phyloP scores from a whole-genome alignment of 169 alveolate genomes.

The Amoebophrya sp. region DNA sequence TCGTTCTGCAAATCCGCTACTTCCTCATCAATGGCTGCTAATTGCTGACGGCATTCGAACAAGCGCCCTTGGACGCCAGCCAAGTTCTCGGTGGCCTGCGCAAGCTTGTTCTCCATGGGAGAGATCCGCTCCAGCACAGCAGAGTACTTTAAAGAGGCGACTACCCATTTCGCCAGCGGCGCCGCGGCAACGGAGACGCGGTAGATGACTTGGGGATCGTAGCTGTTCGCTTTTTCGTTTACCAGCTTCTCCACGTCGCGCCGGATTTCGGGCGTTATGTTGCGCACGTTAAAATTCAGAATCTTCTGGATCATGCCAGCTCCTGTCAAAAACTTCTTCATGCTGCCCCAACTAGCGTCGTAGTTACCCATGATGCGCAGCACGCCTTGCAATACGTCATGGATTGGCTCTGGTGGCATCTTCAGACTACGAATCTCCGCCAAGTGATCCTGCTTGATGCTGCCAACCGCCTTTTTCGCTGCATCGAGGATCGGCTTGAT shows the following conservation, averaged over 20 bases:
- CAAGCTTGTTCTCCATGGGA: conserved; percentile 70
- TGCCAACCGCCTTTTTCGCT: conserved; percentile 77
- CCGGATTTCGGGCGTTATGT: conserved; percentile 65
- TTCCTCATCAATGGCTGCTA: conserved; percentile 62
- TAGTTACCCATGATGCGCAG: conserved; percentile 71
- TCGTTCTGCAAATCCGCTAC: conserved; percentile 63
- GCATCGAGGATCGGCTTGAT: conserved; percentile 78
- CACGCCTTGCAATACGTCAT: conserved; percentile 79
- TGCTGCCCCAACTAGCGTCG: conserved; percentile 67
- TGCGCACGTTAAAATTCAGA: conserved; percentile 72
- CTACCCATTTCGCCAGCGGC: conserved; percentile 83
- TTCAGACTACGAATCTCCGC: conserved; percentile 74
- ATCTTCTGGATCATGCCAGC: conserved; percentile 62
- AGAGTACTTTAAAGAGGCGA: conserved; percentile 70
- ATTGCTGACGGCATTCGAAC: conserved; percentile 62
- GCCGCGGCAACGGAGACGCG: conserved; percentile 79
- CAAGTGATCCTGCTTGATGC: conserved; percentile 68
- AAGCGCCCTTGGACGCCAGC: conserved; percentile 60
- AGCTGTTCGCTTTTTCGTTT: conserved; percentile 63
- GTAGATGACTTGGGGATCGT: conserved; percentile 65
- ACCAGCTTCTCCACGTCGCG: conserved; percentile 65
- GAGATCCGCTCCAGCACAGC: conserved; percentile 67
- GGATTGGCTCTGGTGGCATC: conserved; percentile 83
- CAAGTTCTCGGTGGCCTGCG: conserved; percentile 56
- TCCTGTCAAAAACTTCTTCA: conserved; percentile 65